Evolutionary conservation across 2,329 filamentous ascomycete species (phyloP).

Genomic region (Pyricularia pennisetigena): DNA sequence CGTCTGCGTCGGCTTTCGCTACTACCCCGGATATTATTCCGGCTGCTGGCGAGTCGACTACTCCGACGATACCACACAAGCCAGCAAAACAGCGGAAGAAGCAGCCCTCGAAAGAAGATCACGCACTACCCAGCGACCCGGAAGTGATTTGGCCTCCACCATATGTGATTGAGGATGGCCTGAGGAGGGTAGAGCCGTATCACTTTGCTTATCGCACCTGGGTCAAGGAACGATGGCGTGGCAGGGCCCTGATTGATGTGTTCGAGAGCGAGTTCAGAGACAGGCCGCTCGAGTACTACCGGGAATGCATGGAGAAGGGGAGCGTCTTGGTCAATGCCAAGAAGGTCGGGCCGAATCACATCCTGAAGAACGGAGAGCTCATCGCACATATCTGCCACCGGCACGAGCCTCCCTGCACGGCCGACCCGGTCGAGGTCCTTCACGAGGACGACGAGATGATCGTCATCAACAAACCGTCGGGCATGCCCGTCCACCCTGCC

Average conservation of each 20-base stretch:
- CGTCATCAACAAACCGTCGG: conserved; percentile 93
- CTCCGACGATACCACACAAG: background rate
- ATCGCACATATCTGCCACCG: conserved; percentile 91
- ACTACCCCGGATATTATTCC: background rate
- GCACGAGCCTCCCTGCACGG: conserved; percentile 88
- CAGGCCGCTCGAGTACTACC: conserved; percentile 77
- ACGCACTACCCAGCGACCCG: background rate
- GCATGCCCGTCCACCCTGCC: conserved; percentile 89
- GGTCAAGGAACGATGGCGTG: conserved; percentile 90
- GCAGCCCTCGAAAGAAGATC: background rate
- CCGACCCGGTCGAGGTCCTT: conserved; percentile 67
- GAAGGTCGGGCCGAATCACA: conserved; percentile 53
- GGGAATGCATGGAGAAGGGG: conserved; percentile 69
- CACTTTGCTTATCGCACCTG: conserved; percentile 91
- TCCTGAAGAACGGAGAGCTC: conserved; percentile 80
- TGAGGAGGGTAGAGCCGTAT: conserved; percentile 79
- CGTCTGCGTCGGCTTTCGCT: background rate
- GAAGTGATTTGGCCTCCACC: conserved; percentile 46
- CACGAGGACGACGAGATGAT: conserved; percentile 91
- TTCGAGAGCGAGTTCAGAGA: conserved; percentile 91
- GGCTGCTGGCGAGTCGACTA: background rate
- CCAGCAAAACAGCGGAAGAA: background rate
- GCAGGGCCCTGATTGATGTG: conserved; percentile 70
- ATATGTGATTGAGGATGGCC: conserved; percentile 74
- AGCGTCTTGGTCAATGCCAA: conserved; percentile 74